Base-by-base conservation (phyloP, 2,329 filamentous ascomycete species). In the Aspergillus sp. region DNA sequence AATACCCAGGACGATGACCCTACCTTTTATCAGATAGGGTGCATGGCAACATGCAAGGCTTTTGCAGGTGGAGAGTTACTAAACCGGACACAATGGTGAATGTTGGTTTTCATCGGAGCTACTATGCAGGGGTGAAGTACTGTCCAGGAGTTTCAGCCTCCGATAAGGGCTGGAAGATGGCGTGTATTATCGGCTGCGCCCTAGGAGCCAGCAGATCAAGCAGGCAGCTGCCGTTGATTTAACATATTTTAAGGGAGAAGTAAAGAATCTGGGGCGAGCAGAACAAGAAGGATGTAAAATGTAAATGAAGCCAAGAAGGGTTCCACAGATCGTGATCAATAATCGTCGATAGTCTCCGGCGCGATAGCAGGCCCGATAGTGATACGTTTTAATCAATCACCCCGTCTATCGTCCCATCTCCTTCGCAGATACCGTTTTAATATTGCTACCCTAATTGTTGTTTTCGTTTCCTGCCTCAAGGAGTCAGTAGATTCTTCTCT, bases 311-410 rank as follows among this genome's bases (percentile, higher is more conserved):
- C 59, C 56, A 61, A 63, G 59, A 58, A 56, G 47, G 40, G 56
- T 58, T 52, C 51, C 52, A 31, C 56, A 46, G 52, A 57, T 51
- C 37, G 41, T 51, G 61, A 62, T 61, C 56, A 63, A 63, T 63
- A 58, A 63, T 59, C 55, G 55, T 57, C 46, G 61, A 63, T 63
- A 62, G 61, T 59, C 56, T 57, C 55, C 54, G 59, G 44, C 55
- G 58, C 60, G 60, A 62, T 62, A 59, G 48, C 44, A 46, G 44
- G 7, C 44, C 44, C 23, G 56, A 50, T 39, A 59, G 56, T 56
- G 59, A 59, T 61, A 43, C 40, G 24, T 14, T 31, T 56, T 46
- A 58, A 56, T 57, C 54, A 55, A 54, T 54, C 55, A 46, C 55
- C 54, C 54, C 39, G 33, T 49, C 47, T 52, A 57, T 58, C 39